Conservation (phyloP, 2,329 filamentous ascomycete genomes). For the Ramichloridium luteum region DNA sequence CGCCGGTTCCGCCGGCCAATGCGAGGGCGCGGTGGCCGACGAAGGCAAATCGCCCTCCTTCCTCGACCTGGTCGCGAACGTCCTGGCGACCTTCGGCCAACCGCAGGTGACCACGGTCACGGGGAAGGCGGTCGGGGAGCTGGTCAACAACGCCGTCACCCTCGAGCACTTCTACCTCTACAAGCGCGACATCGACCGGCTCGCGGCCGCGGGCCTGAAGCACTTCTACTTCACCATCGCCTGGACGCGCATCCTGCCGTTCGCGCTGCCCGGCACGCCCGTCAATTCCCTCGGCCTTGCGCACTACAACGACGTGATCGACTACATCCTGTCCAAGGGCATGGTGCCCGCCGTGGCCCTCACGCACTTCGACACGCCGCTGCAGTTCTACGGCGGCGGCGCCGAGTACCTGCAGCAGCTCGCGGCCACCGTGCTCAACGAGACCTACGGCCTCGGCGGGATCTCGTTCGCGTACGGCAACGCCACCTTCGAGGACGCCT, state of each 20-base stretch:
- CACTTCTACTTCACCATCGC: conserved; percentile 34
- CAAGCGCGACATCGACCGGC: conserved; percentile 17
- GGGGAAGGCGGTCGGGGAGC: background rate
- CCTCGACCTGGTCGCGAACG: conserved; percentile 8
- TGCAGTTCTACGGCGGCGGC: conserved; percentile 5
- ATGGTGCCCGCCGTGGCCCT: conserved; percentile 36
- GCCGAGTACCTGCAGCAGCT: background rate
- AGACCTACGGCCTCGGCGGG: background rate
- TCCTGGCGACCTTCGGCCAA: conserved; percentile 15
- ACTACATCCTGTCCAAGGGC: conserved; percentile 29
- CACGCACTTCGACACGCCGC: conserved; percentile 34
- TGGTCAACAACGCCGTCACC: conserved; percentile 4
- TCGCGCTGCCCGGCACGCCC: conserved; percentile 27
- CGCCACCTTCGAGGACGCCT: conserved; percentile 20
- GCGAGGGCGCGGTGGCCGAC: conserved; percentile 21
- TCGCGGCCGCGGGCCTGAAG: conserved; percentile 29
- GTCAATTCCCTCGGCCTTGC: conserved; percentile 35
- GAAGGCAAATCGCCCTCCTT: conserved; percentile 21
- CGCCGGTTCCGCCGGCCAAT: conserved; percentile 24
- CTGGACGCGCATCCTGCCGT: conserved; percentile 39
- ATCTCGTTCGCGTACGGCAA: background rate
- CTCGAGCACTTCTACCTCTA: conserved; percentile 11
- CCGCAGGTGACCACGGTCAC: background rate
- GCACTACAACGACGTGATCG: conserved; percentile 39
- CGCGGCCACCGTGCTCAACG: background rate